Base-by-base conservation (phyloP, 139 green algal species). In the Desmodesmus armatus region DNA sequence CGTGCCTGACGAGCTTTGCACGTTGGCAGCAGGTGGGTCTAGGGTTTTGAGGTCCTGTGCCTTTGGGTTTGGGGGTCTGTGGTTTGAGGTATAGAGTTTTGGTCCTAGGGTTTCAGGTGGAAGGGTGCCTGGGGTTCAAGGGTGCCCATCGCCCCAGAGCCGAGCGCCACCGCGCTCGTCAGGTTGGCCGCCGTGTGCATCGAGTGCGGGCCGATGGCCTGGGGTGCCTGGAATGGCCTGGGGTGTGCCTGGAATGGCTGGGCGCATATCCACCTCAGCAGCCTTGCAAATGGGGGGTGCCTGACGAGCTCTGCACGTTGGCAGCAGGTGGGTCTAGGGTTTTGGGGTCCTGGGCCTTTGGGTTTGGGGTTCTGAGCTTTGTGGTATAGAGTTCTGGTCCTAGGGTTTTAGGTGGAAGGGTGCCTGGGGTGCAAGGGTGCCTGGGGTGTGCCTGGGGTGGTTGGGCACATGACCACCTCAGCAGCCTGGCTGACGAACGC, bases 291-390 rank as follows among this genome's bases (percentile, higher is more conserved):
- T 88, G 90, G 78, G 23, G 79, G 9, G 9, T 95, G 17, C 92
- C 95, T 3, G 94, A 96, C 39, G 83, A 87, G 25, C 78, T 76
- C 31, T 87, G 86, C 78, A 96, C 94, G 31, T 33, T 95, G 5
- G 84, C 67, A 23, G 94, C 94, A 58, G 94, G 94, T 93, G 63
- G 39, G 67, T 17, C n/a, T 21, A 47, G n/a, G n/a, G 21, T n/a
- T 29, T 5, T 4, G 25, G 29, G 25, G 33, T 4, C 27, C 13
- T 37, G 69, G 23, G 43, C 41, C 31, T 4, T 4, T 9, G 17
- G 13, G 40, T 5, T 29, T 31, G 35, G 15, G 31, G 66, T 29
- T 27, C n/a, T n/a, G n/a, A n/a, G n/a, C n/a, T n/a, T n/a, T n/a
- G n/a, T n/a, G n/a, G n/a, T n/a, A n/a, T n/a, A n/a, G n/a, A n/a